These are phyloP conservation scores for Phlyctochytrium bullatum DNA, from an alignment of 192 early-diverging fungal species.

Conservation along the genomic window DNA sequence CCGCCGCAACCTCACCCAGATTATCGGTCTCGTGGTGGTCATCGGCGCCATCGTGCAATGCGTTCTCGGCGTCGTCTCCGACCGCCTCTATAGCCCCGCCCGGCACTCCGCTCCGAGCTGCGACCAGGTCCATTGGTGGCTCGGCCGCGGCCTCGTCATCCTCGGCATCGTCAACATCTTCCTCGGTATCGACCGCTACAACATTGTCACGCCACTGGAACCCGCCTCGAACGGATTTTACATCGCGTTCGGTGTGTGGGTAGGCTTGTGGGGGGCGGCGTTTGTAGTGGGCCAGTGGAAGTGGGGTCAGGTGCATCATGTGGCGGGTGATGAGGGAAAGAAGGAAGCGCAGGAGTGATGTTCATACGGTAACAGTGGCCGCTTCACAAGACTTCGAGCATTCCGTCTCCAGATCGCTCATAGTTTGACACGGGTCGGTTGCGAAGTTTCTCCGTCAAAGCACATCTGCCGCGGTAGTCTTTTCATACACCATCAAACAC, in stretches of 20 bases:
- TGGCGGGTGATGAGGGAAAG: neutral
- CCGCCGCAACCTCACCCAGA: constrained; percentile 3
- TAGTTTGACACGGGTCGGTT: too few relatives aligned
- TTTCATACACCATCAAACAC: too few relatives aligned
- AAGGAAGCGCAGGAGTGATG: too few relatives aligned
- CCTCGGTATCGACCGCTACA: constrained; percentile 17
- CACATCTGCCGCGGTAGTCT: too few relatives aligned
- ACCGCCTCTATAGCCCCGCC: constrained; percentile 12
- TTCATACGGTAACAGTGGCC: too few relatives aligned
- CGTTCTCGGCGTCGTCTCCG: constrained; percentile 19
- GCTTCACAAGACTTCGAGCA: too few relatives aligned
- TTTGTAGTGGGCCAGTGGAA: neutral
- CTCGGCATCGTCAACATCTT: constrained; percentile 23
- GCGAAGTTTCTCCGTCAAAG: too few relatives aligned
- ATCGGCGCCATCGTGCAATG: constrained; percentile 20
- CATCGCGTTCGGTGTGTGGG: neutral
- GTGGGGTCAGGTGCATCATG: constrained; percentile 3
- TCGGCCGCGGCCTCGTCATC: constrained; percentile 18
- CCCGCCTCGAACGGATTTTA: neutral
- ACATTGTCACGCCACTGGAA: neutral
- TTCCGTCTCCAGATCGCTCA: too few relatives aligned
- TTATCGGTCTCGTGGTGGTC: constrained; percentile 17
- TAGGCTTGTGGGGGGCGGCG: neutral
- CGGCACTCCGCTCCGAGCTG: constrained; percentile 17
- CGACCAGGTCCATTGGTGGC: constrained; percentile 35